Conservation (phyloP, 2,329 filamentous ascomycete genomes). For the Colletotrichum plurivorum region DNA sequence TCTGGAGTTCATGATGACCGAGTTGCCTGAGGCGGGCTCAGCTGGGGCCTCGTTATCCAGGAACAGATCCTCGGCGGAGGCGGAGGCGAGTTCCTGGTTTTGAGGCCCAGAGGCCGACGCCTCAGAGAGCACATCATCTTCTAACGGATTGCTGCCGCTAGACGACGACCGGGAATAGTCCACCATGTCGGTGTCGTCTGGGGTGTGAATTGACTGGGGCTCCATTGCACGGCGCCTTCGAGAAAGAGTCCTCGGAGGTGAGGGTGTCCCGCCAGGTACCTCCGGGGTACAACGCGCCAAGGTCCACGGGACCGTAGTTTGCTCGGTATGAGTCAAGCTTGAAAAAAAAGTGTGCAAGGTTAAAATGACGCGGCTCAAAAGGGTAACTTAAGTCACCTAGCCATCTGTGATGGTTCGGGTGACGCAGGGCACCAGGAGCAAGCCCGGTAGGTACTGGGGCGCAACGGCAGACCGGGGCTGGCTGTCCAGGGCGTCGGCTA, state of each 20-base stretch:
- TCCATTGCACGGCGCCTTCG: constrained; percentile 1
- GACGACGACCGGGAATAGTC: constrained; percentile 22
- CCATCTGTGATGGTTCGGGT: constrained; percentile 14
- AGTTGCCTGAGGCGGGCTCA: constrained; percentile 26
- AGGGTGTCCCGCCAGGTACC: constrained; percentile 8
- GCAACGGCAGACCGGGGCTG: background rate
- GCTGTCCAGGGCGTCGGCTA: background rate
- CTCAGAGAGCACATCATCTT: constrained; percentile 20
- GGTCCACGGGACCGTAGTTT: constrained; percentile 3
- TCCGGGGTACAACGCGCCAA: constrained; percentile 11
- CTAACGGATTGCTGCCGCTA: constrained; percentile 6
- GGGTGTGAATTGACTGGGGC: background rate
- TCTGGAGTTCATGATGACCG: constrained; percentile 59
- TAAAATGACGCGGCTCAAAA: constrained; percentile 38
- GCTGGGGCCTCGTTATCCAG: constrained; percentile 31
- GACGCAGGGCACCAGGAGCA: constrained; percentile 4
- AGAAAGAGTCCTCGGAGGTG: background rate
- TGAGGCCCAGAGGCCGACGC: constrained; percentile 16
- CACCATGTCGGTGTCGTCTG: constrained; percentile 18
- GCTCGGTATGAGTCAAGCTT: constrained; percentile 32
- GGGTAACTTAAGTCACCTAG: constrained; percentile 7
- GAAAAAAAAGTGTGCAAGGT: background rate
- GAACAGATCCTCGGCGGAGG: constrained; percentile 24
- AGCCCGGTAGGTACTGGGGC: background rate
- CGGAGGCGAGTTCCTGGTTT: constrained; percentile 26